These are phyloP conservation scores for Xylaria multiplex DNA, from an alignment of 2,329 filamentous ascomycete genomes.

Conservation along the genomic window DNA sequence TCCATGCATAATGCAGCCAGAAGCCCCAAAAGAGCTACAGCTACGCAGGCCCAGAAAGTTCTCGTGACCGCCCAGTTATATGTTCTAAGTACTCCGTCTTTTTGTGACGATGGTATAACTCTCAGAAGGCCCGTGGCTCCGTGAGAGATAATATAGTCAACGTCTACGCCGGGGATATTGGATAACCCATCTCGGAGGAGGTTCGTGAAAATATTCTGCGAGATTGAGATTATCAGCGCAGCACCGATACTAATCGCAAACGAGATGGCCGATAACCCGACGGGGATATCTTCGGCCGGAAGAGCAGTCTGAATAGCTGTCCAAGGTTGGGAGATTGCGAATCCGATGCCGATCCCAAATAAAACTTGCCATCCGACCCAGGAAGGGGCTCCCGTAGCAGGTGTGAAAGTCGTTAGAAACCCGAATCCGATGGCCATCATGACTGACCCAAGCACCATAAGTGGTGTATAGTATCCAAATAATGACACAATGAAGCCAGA, in stretches of 20 bases:
- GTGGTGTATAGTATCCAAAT: slow-evolving; percentile 30
- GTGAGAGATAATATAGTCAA: slow-evolving; percentile 17
- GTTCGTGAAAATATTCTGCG: slow-evolving; percentile 32
- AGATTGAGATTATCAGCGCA: slow-evolving; percentile 23
- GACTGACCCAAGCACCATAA: slow-evolving; percentile 25
- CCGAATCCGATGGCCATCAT: slow-evolving; percentile 30
- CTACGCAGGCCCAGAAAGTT: slow-evolving; percentile 27
- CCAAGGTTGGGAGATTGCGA: slow-evolving; percentile 28
- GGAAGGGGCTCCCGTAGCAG: not conserved
- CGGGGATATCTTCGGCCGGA: slow-evolving; percentile 19
- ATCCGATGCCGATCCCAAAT: slow-evolving; percentile 27
- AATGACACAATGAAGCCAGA: slow-evolving; percentile 29
- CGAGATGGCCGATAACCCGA: slow-evolving; percentile 20
- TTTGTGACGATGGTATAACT: slow-evolving; percentile 9
- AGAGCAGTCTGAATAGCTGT: slow-evolving; percentile 26
- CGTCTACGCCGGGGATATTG: slow-evolving; percentile 10
- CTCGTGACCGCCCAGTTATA: slow-evolving; percentile 30
- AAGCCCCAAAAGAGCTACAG: slow-evolving; percentile 17
- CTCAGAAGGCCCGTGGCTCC: slow-evolving; percentile 24
- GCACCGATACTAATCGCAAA: slow-evolving; percentile 33
- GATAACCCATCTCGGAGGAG: slow-evolving; percentile 22
- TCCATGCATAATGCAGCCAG: slow-evolving; percentile 25
- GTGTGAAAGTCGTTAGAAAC: slow-evolving; percentile 29
- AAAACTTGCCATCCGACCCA: slow-evolving; percentile 31
- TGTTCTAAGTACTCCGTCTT: slow-evolving; percentile 7